Conservation (phyloP, 352 stramenopile species). For the Albugo laibachii region DNA sequence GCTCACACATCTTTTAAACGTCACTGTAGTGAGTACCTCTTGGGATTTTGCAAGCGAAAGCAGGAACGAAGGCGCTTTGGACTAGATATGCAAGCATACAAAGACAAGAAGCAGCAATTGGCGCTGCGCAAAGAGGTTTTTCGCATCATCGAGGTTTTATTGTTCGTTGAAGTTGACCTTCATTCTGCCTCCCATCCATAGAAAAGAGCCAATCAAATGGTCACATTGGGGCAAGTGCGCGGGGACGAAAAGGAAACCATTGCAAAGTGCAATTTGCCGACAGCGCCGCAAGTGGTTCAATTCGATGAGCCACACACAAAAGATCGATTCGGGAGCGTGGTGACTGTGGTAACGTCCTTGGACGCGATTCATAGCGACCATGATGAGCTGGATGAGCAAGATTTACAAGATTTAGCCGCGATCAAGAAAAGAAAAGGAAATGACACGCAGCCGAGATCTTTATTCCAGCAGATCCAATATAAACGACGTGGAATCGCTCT, state of each 20-base stretch:
- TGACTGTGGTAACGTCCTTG: slow-evolving; percentile 70
- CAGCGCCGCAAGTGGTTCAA: slow-evolving; percentile 29
- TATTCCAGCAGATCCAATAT: slow-evolving; percentile 79
- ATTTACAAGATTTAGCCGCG: slow-evolving; percentile 13
- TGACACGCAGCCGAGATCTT: slow-evolving; percentile 17
- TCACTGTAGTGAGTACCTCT: slow-evolving; percentile 47
- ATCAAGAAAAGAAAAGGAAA: slow-evolving; percentile 13
- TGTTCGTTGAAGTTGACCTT: not conserved
- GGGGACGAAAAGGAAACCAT: slow-evolving; percentile 16
- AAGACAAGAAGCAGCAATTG: slow-evolving; percentile 67
- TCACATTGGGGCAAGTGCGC: slow-evolving; percentile 2
- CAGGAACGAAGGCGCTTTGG: slow-evolving; percentile 70
- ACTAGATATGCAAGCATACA: slow-evolving; percentile 77
- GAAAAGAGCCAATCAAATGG: slow-evolving; percentile 60
- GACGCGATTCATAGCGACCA: slow-evolving; percentile 59
- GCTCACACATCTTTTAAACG: not conserved
- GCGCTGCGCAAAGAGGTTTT: slow-evolving; percentile 58
- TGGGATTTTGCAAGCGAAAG: slow-evolving; percentile 75
- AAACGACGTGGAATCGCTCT: slow-evolving; percentile 64
- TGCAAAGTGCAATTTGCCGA: slow-evolving; percentile 1
- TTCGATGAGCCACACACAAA: slow-evolving; percentile 72
- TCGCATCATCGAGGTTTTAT: not conserved
- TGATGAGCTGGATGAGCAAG: slow-evolving; percentile 19
- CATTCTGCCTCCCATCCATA: slow-evolving; percentile 1
- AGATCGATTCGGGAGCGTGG: slow-evolving; percentile 69